Conservation (phyloP, 1,139 yeast genomes). For the Zhuliangozyma parablackwelliae region DNA sequence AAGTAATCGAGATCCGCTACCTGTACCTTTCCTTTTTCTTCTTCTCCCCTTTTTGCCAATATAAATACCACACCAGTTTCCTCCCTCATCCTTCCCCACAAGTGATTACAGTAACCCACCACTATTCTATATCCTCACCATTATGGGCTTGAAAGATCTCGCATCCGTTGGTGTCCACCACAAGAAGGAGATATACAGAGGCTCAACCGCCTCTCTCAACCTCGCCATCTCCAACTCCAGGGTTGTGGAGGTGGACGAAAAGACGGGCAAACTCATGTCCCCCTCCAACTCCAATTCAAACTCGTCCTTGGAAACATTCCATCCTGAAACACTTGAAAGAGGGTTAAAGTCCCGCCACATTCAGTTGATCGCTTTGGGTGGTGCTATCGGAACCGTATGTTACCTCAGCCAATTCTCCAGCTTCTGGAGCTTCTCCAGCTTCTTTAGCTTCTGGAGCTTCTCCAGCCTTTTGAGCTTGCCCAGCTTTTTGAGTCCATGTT, state of each 20-base stretch:
- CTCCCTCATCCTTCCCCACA: no score
- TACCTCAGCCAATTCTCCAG: no score
- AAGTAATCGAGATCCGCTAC: no score
- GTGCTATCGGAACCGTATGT: conserved; percentile 35
- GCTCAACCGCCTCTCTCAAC: conserved; percentile 18
- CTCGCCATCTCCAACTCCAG: conserved; percentile 31
- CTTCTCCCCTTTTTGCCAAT: no score
- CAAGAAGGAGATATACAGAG: conserved; percentile 5
- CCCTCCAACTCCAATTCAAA: conserved; percentile 16
- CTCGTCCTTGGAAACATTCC: conserved; percentile 14
- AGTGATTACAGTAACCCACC: no score
- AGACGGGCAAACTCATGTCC: conserved; percentile 22
- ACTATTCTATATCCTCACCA: no score
- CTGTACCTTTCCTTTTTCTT: no score
- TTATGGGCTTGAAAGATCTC: conserved; percentile 5
- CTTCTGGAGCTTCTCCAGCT: no score
- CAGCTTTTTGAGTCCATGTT: no score
- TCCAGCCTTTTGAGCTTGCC: no score
- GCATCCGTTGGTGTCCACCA: conserved; percentile 1
- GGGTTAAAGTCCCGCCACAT: conserved; percentile 38
- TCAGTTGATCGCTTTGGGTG: conserved; percentile 36
- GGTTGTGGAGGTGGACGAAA: conserved; percentile 27
- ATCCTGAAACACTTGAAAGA: conserved; percentile 23
- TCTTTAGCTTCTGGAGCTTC: no score
- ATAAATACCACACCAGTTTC: no score